Percentiles rank a stretch among this genome's conserved stretches.
Evolutionary conservation across 2,329 filamentous ascomycete species (phyloP).

Genomic region (Fusarium sp.): DNA sequence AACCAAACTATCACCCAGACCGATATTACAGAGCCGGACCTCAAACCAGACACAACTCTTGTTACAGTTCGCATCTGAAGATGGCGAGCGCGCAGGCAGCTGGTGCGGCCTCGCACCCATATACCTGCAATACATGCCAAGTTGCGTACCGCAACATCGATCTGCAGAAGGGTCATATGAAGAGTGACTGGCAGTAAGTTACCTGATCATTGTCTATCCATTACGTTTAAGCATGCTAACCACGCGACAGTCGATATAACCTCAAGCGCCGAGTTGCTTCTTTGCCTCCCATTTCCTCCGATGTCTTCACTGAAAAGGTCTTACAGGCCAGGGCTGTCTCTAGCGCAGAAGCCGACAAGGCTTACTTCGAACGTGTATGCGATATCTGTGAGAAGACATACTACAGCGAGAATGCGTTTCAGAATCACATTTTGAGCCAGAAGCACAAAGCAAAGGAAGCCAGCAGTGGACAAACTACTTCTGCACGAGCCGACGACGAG

Average conservation of each 20-base stretch:
- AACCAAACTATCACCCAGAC: background rate
- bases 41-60: background rate
- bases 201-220: no score
- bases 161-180: constrained; percentile 95
- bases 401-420: constrained; percentile 95
- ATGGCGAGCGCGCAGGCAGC: constrained; percentile 61
- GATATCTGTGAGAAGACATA: constrained; percentile 89
- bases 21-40: background rate
- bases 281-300: constrained; percentile 88
- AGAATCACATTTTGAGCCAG: constrained; percentile 90
- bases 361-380: constrained; percentile 87
- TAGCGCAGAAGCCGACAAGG: constrained; percentile 86
- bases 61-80: constrained; percentile 1
- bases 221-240: constrained; percentile 12
- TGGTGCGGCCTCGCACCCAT: constrained; percentile 75
- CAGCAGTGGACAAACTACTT: constrained; percentile 52
- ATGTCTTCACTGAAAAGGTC: constrained; percentile 96
- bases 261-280: constrained; percentile 93
- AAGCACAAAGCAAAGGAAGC: constrained; percentile 79
- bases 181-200: constrained; percentile 96
- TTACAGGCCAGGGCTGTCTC: constrained; percentile 88
- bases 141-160: constrained; percentile 96
- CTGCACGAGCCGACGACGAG: constrained; percentile 69
- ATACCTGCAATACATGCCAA: constrained; percentile 98
- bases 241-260: constrained; percentile 80